phyloP scores from a whole-genome alignment of 371 early-diverging fungal species.

The Batkoa obscura region DNA sequence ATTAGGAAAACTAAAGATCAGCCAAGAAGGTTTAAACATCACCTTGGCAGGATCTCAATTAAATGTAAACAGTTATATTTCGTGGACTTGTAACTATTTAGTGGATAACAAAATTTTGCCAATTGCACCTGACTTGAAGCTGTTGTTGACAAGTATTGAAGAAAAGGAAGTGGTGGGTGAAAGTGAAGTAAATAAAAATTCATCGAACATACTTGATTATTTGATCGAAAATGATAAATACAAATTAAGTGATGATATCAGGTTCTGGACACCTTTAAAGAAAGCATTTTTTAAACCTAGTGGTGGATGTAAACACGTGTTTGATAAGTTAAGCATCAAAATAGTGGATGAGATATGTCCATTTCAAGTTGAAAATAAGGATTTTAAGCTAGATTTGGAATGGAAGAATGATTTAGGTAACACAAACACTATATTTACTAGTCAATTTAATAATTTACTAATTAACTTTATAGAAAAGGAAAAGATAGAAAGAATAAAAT shows the following conservation, averaged over 20 bases:
- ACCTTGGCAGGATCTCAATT: constrained; percentile 31
- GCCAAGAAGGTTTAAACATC: constrained; percentile 40
- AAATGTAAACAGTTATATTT: constrained; percentile 24
- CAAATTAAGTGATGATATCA: neutral
- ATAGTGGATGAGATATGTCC: constrained; percentile 51
- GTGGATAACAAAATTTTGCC: constrained; percentile 11
- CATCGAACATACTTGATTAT: neutral
- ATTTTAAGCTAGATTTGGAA: constrained; percentile 9
- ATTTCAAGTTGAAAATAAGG: constrained; percentile 20
- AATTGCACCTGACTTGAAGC: constrained; percentile 2
- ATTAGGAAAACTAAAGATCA: constrained; percentile 43
- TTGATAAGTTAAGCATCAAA: constrained; percentile 34
- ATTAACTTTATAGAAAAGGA: no score
- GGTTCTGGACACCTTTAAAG: neutral
- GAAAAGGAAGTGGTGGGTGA: neutral
- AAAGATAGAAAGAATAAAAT: constrained; percentile 13
- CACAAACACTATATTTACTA: no score
- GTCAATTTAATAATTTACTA: no score
- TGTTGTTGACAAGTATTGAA: neutral
- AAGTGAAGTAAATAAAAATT: neutral
- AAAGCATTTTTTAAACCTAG: constrained; percentile 45
- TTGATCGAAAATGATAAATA: neutral
- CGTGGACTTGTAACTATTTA: constrained; percentile 11
- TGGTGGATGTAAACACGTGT: constrained; percentile 37
- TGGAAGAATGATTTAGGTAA: constrained; percentile 1